phyloP scores from a whole-genome alignment of 164 flowering plant genomes.

The Berberis vulgaris region DNA sequence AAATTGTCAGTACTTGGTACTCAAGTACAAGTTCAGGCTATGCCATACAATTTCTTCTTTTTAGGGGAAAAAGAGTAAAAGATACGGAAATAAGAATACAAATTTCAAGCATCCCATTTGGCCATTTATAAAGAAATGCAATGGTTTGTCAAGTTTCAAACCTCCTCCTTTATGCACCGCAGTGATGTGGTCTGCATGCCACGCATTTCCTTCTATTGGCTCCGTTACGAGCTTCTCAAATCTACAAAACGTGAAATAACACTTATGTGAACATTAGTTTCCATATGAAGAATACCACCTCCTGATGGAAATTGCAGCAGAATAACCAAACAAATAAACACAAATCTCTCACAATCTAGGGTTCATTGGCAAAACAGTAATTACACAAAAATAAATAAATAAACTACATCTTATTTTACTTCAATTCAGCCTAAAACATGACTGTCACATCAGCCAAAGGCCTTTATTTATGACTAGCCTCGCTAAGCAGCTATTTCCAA shows the following conservation, averaged over 20 bases:
- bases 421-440: no score
- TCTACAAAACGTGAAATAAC: constrained; percentile 26
- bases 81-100: background rate
- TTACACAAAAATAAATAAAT: no score
- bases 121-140: background rate
- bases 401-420: no score
- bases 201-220: constrained; percentile 79
- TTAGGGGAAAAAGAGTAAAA: background rate
- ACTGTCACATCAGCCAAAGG: no score
- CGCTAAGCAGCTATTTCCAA: no score
- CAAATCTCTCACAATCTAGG: no score
- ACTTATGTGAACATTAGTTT: background rate
- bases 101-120: background rate
- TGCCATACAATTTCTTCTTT: no score
- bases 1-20: background rate
- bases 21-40: no score
- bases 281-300: background rate
- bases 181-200: constrained; percentile 96
- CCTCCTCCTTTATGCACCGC: constrained; percentile 92
- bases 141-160: constrained; percentile 11
- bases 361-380: no score
- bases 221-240: constrained; percentile 60
- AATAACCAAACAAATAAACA: background rate
- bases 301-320: background rate
- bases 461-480: no score